Percentiles rank a stretch among this genome's conserved stretches.
These are phyloP conservation scores for Colletotrichum brevisporum DNA, from an alignment of 2,329 filamentous ascomycete genomes.

Conservation along the genomic window DNA sequence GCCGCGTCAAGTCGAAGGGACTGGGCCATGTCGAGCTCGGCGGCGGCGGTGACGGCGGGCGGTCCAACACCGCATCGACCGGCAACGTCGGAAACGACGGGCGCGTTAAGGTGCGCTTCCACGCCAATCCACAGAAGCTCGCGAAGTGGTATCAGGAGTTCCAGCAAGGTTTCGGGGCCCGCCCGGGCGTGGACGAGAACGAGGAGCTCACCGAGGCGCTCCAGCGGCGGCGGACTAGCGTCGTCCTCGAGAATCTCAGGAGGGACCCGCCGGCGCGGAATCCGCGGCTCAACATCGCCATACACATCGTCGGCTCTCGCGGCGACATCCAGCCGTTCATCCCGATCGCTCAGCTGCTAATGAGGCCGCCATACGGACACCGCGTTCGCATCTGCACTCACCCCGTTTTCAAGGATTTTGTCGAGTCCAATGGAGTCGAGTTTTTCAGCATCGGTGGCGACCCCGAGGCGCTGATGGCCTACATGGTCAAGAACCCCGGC, in stretches of 20 bases:
- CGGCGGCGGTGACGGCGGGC: constrained; percentile 43
- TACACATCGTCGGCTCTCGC: constrained; percentile 51
- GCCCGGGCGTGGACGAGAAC: constrained; percentile 8
- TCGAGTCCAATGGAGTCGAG: constrained; percentile 65
- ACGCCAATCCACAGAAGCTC: constrained; percentile 46
- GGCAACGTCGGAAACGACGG: constrained; percentile 48
- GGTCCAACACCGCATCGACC: constrained; percentile 43
- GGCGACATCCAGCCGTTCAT: constrained; percentile 66
- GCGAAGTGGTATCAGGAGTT: constrained; percentile 46
- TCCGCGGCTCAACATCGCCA: constrained; percentile 50
- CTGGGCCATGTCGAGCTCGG: constrained; percentile 47
- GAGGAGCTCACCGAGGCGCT: background rate
- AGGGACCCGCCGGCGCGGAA: constrained; percentile 19
- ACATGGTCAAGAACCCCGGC: constrained; percentile 58
- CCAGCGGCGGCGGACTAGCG: constrained; percentile 24
- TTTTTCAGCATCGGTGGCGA: constrained; percentile 72
- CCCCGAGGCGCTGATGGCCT: constrained; percentile 62
- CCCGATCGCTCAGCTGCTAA: constrained; percentile 64
- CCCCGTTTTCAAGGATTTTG: constrained; percentile 66
- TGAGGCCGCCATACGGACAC: constrained; percentile 58
- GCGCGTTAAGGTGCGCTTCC: constrained; percentile 50
- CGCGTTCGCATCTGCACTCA: constrained; percentile 72
- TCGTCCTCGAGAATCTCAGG: constrained; percentile 23
- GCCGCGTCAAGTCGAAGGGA: constrained; percentile 47
- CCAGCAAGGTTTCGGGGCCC: constrained; percentile 34